Base-by-base conservation (phyloP, 805 yeast genomes). In the Sungouiozyma ichnusensis region DNA sequence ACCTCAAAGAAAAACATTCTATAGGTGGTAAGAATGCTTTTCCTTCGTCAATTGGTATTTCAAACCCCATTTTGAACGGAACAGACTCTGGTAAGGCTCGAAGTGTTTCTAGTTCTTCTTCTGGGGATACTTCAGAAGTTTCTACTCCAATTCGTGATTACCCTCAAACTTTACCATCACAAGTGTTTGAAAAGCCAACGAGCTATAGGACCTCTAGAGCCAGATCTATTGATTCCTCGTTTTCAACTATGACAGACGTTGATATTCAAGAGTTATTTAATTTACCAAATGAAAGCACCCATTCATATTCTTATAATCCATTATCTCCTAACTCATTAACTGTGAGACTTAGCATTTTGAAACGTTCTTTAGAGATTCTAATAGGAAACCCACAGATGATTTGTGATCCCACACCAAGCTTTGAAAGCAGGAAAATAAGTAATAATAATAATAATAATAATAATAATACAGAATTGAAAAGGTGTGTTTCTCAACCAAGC, bases 221-320 rank as follows among this genome's bases (percentile, higher is more conserved):
- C 11, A 40, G 37, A 35, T 46, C 50, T 9, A 36, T 50, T 3
- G 48, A 39, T 16, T 49, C 56, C 0, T 19, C 35, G 2, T 27
- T 31, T 8, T 49, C 53, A 2, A 45, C 41, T n/a, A 20, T 45
- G 2, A 43, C 49, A 17, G 64, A 60, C 2, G 61, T 56, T 4
- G 63, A 56, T 38, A 37, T 55, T 14, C 55, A 62, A 9, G 77
- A 79, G 42, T 67, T 82, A 16, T 56, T 79, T 33, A 72, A 69
- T 47, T 81, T 85, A 54, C 86, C 90, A 4, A 76, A 78, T 19
- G 87, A 82, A 50, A 82, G 92, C 11, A 76, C 92, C 1, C 88
- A 83, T 57, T 82, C 94, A 2, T 85, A 82, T 55, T 84, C 94
- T 0, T 85, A 85, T 57, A 85, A 92, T 2, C 84, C 82, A 41